Conservation (phyloP, 2,329 filamentous ascomycete genomes). For the Xylariaceae sp. region DNA sequence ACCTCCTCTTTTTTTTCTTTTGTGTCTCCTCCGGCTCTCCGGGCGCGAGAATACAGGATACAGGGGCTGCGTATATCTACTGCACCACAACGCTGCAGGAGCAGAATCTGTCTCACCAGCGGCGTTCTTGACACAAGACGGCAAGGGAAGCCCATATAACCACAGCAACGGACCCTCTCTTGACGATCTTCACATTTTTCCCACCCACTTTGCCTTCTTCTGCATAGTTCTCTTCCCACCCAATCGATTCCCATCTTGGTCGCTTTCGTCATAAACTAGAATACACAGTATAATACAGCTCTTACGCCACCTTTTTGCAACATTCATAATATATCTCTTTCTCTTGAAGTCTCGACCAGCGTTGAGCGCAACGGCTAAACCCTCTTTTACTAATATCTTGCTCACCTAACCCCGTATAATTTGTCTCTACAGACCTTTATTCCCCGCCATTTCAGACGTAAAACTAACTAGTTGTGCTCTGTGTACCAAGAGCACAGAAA, state of each 20-base stretch:
- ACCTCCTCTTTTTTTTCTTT: constrained; percentile 17
- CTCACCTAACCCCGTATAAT: constrained; percentile 6
- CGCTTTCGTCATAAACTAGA: no score
- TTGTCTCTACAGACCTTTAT: not conserved
- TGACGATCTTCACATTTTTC: constrained; percentile 14
- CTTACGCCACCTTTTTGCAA: no score
- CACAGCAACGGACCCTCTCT: constrained; percentile 16
- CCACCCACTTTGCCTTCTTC: not conserved
- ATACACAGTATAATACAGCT: no score
- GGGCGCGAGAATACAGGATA: not conserved
- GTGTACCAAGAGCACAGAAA: not conserved
- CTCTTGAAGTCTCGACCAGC: no score
- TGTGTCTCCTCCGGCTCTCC: constrained; percentile 13
- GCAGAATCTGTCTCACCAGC: constrained; percentile 17
- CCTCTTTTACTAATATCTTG: not conserved
- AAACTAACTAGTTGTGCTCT: no score
- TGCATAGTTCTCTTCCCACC: constrained; percentile 7
- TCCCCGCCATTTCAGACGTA: not conserved
- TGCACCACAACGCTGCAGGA: constrained; percentile 6
- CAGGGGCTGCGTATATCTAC: constrained; percentile 9
- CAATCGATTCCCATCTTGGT: constrained; percentile 13
- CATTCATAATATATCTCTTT: no score
- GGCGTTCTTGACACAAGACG: constrained; percentile 6
- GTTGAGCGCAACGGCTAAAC: constrained; percentile 11
- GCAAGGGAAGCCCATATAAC: constrained; percentile 14